These are phyloP conservation scores for Thielaviopsis ethacetica DNA, from an alignment of 2,329 filamentous ascomycete species.

Conservation along the genomic window DNA sequence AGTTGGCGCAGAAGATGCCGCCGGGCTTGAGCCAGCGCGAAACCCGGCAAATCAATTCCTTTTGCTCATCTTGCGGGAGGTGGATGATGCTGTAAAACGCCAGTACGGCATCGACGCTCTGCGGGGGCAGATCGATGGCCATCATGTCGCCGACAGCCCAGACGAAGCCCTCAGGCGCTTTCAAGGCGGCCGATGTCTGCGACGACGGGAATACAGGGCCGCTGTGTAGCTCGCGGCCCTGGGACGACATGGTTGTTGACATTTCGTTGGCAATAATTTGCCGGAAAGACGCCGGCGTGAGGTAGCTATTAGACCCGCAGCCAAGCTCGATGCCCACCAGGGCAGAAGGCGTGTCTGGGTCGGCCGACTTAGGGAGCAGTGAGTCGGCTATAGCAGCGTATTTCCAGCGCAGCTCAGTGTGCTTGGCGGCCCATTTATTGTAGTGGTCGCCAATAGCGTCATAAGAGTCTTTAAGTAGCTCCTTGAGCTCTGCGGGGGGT, in stretches of 20 bases:
- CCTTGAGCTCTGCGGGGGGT: conserved; percentile 16
- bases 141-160: conserved; percentile 25
- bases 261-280: conserved; percentile 25
- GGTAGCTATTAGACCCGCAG: conserved; percentile 23
- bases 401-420: conserved; percentile 19
- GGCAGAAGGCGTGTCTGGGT: not conserved
- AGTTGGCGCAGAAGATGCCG: conserved; percentile 32
- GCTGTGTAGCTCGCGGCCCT: not conserved
- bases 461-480: conserved; percentile 22
- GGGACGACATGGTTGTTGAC: conserved; percentile 16
- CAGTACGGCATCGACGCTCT: conserved; percentile 30
- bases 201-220: not conserved
- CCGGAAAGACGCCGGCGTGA: conserved; percentile 11
- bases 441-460: conserved; percentile 24
- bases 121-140: conserved; percentile 18
- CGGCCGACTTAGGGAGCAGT: conserved; percentile 13
- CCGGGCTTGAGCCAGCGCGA: conserved; percentile 33
- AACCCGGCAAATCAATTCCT: conserved; percentile 26
- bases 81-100: conserved; percentile 40
- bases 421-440: conserved; percentile 23
- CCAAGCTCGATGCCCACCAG: conserved; percentile 25
- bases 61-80: conserved; percentile 34
- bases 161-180: conserved; percentile 11
- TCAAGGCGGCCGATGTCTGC: not conserved
- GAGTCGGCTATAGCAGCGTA: conserved; percentile 16